These are phyloP conservation scores for Psilocybe tampanensis DNA, from an alignment of 768 basidiomycete species.

Conservation along the genomic window DNA sequence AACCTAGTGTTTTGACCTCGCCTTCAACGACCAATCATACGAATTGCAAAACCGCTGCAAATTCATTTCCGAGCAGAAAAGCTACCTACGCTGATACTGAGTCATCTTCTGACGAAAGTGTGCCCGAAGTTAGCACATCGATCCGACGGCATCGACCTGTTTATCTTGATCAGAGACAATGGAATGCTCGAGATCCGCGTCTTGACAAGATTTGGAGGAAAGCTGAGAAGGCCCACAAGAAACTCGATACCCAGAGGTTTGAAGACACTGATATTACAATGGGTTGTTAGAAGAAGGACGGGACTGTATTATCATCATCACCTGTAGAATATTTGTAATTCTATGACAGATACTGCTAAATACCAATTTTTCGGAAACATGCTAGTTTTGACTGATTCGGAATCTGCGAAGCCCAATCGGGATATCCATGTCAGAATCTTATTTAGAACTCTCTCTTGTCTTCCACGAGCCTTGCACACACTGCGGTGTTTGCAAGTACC, in stretches of 20 bases:
- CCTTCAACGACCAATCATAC: background rate
- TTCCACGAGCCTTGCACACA: background rate
- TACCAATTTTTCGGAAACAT: background rate
- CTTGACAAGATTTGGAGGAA: constrained; percentile 31
- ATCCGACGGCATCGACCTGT: constrained; percentile 49
- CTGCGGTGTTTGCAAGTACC: background rate
- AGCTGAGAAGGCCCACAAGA: constrained; percentile 25
- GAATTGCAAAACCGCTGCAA: constrained; percentile 4
- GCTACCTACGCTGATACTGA: constrained; percentile 4
- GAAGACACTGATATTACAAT: background rate
- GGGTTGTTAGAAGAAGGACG: background rate
- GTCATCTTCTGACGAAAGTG: constrained; percentile 25
- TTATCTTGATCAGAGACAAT: constrained; percentile 52
- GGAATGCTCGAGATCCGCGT: constrained; percentile 44
- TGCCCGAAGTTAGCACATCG: constrained; percentile 20
- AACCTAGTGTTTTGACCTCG: background rate
- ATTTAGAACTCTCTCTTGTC: background rate
- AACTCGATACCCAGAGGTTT: constrained; percentile 2
- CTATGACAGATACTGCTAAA: too few relatives aligned
- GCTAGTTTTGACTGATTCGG: background rate
- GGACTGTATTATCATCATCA: too few relatives aligned
- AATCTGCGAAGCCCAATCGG: background rate
- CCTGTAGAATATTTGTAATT: too few relatives aligned
- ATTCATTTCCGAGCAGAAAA: background rate
- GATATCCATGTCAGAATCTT: background rate